Evolutionary conservation across 2,329 filamentous ascomycete species (phyloP).

Genomic region (Apiospora koreana): DNA sequence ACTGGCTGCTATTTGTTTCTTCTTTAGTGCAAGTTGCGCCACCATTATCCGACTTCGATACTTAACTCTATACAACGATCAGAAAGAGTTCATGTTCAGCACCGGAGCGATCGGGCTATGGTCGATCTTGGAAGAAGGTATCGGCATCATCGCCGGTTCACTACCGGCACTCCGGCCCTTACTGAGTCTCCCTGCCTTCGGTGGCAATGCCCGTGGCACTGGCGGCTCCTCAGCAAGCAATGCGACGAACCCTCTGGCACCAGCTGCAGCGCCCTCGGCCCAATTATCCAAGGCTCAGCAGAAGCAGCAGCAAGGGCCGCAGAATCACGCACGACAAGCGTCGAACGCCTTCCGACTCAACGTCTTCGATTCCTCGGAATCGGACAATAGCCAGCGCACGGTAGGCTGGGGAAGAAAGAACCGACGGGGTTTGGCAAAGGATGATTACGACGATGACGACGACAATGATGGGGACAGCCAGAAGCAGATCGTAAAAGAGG

Average conservation of each 20-base stretch:
- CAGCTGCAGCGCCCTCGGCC: no score
- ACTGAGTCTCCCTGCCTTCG: slow-evolving; percentile 32
- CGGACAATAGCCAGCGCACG: neutral
- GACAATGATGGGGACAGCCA: slow-evolving; percentile 31
- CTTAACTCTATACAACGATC: slow-evolving; percentile 40
- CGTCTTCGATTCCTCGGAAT: neutral
- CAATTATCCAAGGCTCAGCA: neutral
- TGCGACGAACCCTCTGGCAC: neutral
- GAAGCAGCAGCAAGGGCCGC: neutral
- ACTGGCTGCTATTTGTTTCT: slow-evolving; percentile 7
- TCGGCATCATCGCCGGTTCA: slow-evolving; percentile 50
- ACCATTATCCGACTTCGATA: slow-evolving; percentile 44
- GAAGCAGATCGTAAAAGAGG: slow-evolving; percentile 41
- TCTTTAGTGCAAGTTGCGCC: slow-evolving; percentile 34
- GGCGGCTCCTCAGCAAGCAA: neutral
- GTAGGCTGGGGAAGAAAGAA: neutral
- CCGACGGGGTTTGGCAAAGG: neutral
- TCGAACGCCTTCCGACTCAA: neutral
- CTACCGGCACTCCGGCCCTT: slow-evolving; percentile 47
- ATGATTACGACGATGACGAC: neutral
- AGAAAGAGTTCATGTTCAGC: slow-evolving; percentile 40
- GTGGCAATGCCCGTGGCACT: slow-evolving; percentile 10
- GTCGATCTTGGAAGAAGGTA: slow-evolving; percentile 50
- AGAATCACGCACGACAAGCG: neutral
- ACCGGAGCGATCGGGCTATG: slow-evolving; percentile 44